Base-by-base conservation (phyloP, 2,329 filamentous ascomycete genomes). In the Alternaria gaisen region DNA sequence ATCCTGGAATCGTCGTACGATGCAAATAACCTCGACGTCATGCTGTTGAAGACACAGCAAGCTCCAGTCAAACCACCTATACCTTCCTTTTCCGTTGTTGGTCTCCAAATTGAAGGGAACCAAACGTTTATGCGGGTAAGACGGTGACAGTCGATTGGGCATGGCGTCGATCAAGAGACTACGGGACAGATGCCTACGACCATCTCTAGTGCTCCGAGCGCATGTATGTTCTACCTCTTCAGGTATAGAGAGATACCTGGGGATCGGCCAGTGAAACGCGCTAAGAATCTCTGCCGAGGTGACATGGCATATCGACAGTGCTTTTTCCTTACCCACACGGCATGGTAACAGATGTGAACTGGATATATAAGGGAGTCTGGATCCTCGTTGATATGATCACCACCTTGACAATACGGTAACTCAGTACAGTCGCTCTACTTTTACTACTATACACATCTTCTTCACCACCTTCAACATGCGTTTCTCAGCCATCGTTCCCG, bases 401-500 rank as follows among this genome's bases (percentile, higher is more conserved):
- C 20, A 50, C 20, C 20, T n/a, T 36, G 30, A 50, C 32, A n/a
- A 50, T 36, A 50, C 20, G 7, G 24, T 24, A 20, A 48, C 20
- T 30, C 6, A 12, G 12, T 24, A 34, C 18, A 10, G 18, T 48
- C 30, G 18, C 20, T 48, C 12, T 36, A 20, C 14, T 24, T 24
- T 9, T 3, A 2, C 20, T 24, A 26, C 32, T 34, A 22, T 24
- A n/a, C 10, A 26, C 3, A 16, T 20, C 36, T 40, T 18, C 40
- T 42, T 16, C 32, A 53, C 0, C 1, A 11, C 50, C 50, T 41
- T 44, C 51, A 68, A 12, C n/a, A 69, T 69, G 66, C 63, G 58
- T 53, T 32, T 55, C 60, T 58, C 56, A 14, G 47, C 62, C 12
- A 26, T 66, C 30, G 38, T 64, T 16, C 22, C 61, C 14, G 18